Conservation (phyloP, 2,329 filamentous ascomycete genomes). For the Calonectria hongkongensis region DNA sequence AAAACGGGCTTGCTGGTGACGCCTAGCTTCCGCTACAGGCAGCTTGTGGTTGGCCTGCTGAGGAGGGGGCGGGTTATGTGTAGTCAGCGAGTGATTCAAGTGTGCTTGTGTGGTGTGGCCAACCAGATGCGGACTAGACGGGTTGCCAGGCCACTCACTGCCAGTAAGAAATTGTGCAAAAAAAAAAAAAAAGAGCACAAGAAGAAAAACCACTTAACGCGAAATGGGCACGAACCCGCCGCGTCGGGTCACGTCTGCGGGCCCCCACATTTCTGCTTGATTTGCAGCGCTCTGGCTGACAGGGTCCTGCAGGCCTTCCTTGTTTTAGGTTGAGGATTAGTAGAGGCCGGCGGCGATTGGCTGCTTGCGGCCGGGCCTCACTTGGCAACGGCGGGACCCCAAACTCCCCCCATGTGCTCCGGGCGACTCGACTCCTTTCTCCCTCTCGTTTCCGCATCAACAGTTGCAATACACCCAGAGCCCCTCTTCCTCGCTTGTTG, state of each 20-base stretch:
- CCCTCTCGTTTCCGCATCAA: conserved; percentile 36
- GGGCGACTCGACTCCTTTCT: conserved; percentile 22
- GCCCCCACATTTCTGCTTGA: conserved; percentile 28
- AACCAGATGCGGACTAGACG: neutral
- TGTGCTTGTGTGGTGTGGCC: too few relatives aligned
- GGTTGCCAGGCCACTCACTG: neutral
- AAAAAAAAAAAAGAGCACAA: neutral
- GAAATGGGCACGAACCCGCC: conserved; percentile 54
- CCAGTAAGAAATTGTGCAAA: conserved; percentile 3
- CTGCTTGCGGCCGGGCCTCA: conserved; percentile 9
- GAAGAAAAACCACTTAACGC: conserved; percentile 53
- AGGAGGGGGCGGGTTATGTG: neutral
- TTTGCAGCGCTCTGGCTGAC: conserved; percentile 29
- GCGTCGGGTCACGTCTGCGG: conserved; percentile 41
- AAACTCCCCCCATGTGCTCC: conserved; percentile 11
- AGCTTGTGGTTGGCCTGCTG: neutral
- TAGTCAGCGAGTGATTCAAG: conserved; percentile 38
- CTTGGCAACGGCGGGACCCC: conserved; percentile 27
- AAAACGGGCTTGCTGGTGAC: conserved; percentile 3
- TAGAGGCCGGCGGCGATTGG: conserved; percentile 31
- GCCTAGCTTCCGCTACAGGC: neutral
- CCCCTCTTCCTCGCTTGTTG: conserved; percentile 29
- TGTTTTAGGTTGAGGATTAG: conserved; percentile 39
- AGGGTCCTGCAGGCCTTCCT: conserved; percentile 20
- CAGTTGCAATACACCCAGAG: neutral